Percentiles rank a stretch among this genome's conserved stretches.
Evolutionary conservation across 2,329 filamentous ascomycete genomes (phyloP).

Genomic region (Ceratocystis cubensis): DNA sequence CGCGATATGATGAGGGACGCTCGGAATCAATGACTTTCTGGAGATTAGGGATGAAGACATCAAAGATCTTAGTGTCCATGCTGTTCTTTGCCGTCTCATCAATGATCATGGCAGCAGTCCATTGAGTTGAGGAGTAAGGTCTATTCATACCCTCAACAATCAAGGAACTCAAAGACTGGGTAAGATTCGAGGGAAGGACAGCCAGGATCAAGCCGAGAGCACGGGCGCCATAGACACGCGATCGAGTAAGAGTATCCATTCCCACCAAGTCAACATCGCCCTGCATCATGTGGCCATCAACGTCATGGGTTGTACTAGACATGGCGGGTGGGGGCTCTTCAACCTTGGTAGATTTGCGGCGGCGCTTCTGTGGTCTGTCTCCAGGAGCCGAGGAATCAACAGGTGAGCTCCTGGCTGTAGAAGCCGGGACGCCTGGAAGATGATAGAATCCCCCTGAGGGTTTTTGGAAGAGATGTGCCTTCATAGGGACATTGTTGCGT

Average conservation of each 20-base stretch:
- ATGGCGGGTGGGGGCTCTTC: constrained; percentile 47
- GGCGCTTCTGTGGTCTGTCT: constrained; percentile 58
- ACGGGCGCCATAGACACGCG: constrained; percentile 72
- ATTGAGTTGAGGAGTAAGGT: constrained; percentile 70
- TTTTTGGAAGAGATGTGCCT: constrained; percentile 75
- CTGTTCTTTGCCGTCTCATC: constrained; percentile 69
- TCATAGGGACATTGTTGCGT: constrained; percentile 84
- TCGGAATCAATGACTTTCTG: constrained; percentile 69
- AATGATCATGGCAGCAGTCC: constrained; percentile 68
- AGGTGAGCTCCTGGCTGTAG: constrained; percentile 27
- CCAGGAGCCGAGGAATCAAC: constrained; percentile 38
- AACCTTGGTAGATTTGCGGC: constrained; percentile 72
- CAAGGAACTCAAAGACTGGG: constrained; percentile 31
- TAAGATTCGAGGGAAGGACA: constrained; percentile 59
- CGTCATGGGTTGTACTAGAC: constrained; percentile 69
- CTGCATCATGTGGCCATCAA: constrained; percentile 95
- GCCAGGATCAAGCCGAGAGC: constrained; percentile 79
- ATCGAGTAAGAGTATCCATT: constrained; percentile 74
- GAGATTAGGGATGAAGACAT: constrained; percentile 49
- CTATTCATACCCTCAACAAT: constrained; percentile 58
- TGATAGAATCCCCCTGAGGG: constrained; percentile 80
- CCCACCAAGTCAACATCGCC: constrained; percentile 93
- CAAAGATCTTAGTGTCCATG: constrained; percentile 36
- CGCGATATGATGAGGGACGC: constrained; percentile 70
- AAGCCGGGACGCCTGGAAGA: constrained; percentile 27